Conservation (phyloP, 1,139 yeast species). For the Chernovozyma aurita region DNA sequence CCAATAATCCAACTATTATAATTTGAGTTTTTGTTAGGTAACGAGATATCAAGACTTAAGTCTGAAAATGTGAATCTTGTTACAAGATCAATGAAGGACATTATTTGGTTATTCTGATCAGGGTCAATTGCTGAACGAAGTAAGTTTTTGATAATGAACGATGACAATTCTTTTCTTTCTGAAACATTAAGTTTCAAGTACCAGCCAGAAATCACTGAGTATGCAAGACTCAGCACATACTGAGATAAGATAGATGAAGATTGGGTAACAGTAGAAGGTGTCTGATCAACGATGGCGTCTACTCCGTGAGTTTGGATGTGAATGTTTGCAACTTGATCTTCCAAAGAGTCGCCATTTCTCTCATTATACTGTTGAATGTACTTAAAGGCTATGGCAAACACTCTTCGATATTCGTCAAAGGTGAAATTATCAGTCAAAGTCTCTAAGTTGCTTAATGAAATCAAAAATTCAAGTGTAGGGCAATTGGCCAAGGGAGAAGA, state of each 20-base stretch:
- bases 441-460: conserved; percentile 64
- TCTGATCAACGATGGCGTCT: conserved; percentile 36
- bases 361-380: conserved; percentile 72
- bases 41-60: conserved; percentile 47
- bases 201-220: conserved; percentile 69
- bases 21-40: conserved; percentile 18
- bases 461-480: conserved; percentile 71
- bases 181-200: conserved; percentile 57
- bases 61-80: conserved; percentile 65
- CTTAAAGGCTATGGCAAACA: conserved; percentile 79
- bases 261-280: conserved; percentile 48
- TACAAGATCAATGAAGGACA: conserved; percentile 67
- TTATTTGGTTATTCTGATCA: conserved; percentile 42
- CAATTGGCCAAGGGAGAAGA: conserved; percentile 67
- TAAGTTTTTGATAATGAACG: conserved; percentile 60
- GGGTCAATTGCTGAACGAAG: conserved; percentile 30
- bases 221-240: conserved; percentile 61
- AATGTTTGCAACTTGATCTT: not conserved
- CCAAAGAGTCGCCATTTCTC: conserved; percentile 19
- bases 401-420: conserved; percentile 70
- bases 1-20: conserved; percentile 64
- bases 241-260: conserved; percentile 50
- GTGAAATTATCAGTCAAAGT: conserved; percentile 67
- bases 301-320: not conserved
- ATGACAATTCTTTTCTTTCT: conserved; percentile 56